Percentiles rank a stretch among this genome's conserved stretches.
These are phyloP conservation scores for Cymbidium sinense DNA, from an alignment of 106 monocot genomes.

Conservation along the genomic window DNA sequence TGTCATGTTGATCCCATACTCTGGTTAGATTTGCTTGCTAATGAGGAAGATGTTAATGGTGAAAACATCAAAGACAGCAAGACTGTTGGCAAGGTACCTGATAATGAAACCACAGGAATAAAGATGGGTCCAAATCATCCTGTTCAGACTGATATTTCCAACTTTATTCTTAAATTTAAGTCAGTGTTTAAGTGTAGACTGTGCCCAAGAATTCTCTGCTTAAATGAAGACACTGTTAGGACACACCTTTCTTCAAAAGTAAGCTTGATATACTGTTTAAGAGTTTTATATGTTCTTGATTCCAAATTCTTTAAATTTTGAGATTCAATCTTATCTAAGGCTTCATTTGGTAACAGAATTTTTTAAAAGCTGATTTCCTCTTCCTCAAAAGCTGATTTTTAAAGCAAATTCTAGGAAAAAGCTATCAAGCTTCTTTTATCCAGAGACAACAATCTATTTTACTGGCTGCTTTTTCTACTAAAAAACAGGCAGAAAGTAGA, in stretches of 20 bases:
- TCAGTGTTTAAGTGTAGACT: conserved; percentile 10
- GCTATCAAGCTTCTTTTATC: too few relatives aligned
- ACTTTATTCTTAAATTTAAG: conserved; percentile 10
- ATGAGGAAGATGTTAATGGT: not conserved
- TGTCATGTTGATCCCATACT: not conserved
- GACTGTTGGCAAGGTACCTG: not conserved
- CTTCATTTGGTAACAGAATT: not conserved
- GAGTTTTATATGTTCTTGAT: not conserved
- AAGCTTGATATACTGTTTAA: not conserved
- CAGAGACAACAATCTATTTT: too few relatives aligned
- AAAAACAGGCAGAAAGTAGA: not conserved
- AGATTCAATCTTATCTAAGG: not conserved
- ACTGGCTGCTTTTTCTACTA: not conserved
- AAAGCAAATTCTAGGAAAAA: too few relatives aligned
- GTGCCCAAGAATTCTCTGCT: conserved; percentile 11
- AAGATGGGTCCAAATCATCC: not conserved
- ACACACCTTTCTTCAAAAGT: conserved; percentile 11
- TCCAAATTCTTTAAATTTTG: not conserved
- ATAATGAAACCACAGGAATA: not conserved
- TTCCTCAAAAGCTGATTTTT: not conserved
- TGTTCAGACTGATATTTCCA: not conserved
- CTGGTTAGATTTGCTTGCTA: not conserved
- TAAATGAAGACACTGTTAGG: conserved; percentile 7
- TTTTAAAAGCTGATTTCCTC: not conserved
- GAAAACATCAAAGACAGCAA: not conserved